A percentile compares a stretch with the other conserved stretches of the same genome.
phyloP scores from a whole-genome alignment of 1,284 basidiomycete genomes.

The Puccinia novopanici region DNA sequence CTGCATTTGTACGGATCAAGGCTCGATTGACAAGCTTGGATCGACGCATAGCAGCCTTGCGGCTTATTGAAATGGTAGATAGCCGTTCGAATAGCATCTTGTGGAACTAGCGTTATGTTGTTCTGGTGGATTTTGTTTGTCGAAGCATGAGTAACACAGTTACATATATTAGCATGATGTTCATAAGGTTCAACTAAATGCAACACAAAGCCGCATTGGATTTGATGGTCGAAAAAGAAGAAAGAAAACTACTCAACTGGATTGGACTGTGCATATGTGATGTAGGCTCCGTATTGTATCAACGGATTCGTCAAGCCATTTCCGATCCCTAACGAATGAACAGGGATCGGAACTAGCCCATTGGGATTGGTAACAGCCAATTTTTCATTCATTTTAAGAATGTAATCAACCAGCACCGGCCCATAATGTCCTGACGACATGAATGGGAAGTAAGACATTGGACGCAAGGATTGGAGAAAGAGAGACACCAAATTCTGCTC shows the following conservation, averaged over 20 bases:
- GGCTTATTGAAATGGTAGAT: not conserved
- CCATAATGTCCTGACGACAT: slow-evolving; percentile 33
- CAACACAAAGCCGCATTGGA: not conserved
- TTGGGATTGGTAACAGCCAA: not conserved
- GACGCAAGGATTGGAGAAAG: not conserved
- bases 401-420: slow-evolving; percentile 19
- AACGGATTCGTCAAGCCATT: slow-evolving; percentile 37
- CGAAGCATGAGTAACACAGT: too few species aligned
- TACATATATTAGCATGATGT: not conserved
- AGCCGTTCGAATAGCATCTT: not conserved
- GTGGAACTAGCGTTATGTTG: slow-evolving; percentile 6
- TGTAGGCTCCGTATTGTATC: slow-evolving; percentile 22
- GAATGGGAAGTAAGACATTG: not conserved
- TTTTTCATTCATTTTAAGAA: slow-evolving; percentile 24
- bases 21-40: slow-evolving; percentile 19
- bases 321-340: slow-evolving; percentile 36
- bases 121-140: not conserved
- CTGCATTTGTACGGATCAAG: not conserved
- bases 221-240: not conserved
- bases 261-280: slow-evolving; percentile 29
- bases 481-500: not conserved
- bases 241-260: slow-evolving; percentile 14
- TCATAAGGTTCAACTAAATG: not conserved
- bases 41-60: slow-evolving; percentile 18
- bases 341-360: slow-evolving; percentile 18